Evolutionary conservation across 2,329 filamentous ascomycete species (phyloP), one percentile per base, ranked within the genome.

Genomic region (Botrytis medusae): DNA sequence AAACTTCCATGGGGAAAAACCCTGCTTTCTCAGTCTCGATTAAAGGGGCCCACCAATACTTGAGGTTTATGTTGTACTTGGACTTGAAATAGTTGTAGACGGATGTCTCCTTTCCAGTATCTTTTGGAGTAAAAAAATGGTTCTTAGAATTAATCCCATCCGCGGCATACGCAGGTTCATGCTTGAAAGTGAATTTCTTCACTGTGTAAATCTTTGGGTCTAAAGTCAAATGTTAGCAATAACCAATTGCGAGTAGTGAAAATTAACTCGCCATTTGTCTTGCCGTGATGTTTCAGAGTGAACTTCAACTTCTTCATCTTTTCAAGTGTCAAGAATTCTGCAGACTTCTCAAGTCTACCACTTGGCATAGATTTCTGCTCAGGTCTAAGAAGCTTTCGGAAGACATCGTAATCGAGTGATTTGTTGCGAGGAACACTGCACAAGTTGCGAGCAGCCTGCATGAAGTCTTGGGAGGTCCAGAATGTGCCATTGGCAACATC

Each of bases 401-500:
- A 79, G 25, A 75, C 60, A 2, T 74, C 63, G 42, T 76, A 81
- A 12, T 77, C 73, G 1, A 78, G 57, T 2, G 69, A 42, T 16
- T 75, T 77, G 63, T 81, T 81, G 4, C 75, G 74, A n/a, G 73
- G 74, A n/a, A 73, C 73, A 60, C 76, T 75, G 71, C 77, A 77
- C 20, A 79, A 73, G 68, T 82, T 80, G 1, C 81, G 74, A 61
- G 81, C 82, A 69, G 81, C 78, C 32, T 80, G 76, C 25, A 79
- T 77, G 22, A 86, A 74, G 59, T 82, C 81, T 44, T 82, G 80
- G 2, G 82, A 74, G 54, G 85, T 86, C 92, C 93, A 98, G 84
- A 99, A 99, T 20, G 92, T 93, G 0, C 93, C 93, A 80, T 98
- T 97, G 73, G 95, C 92, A 44, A 97, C 92, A 79, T 99, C 95